Evolutionary conservation across 805 yeast species (phyloP), one percentile per base, ranked within the genome.

Genomic region (Cyberlindnera sargentensis): DNA sequence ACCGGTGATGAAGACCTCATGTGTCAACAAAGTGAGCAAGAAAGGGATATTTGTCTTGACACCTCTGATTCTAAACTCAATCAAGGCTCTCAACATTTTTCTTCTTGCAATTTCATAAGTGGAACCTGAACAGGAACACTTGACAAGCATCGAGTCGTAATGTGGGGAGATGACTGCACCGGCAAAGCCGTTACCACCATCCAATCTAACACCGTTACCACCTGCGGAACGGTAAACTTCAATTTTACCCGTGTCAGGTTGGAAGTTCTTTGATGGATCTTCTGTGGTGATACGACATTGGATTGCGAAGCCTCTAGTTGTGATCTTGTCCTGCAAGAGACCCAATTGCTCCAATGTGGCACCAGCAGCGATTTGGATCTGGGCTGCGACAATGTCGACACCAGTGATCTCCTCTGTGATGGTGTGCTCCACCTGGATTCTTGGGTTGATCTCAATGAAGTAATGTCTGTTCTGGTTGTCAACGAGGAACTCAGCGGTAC

Each of bases 281-380:
- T 93, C 99, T 41, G 99, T 91, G 46, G 98, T 91, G 71, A 93
- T 93, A 75, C 99, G 89, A 73, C 99, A 91, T 73, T 93, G 99
- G 56, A 93, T 93, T 33, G 99, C 98, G 62, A 90, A 91, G 23
- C 99, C 99, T 62, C 98, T 80, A 40, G 95, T 83, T 45, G 96
- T 85, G 69, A 93, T 88, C 62, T 84, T 84, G 67, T 91, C 96
- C 71, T 93, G 99, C 54, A 90, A 72, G 49, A 93, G 74, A 20
- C 98, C 98, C 57, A 93, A 74, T 63, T 93, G 95, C 55, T 79
- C 83, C 57, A 93, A 75, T 3, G 95, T 77, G 29, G 99, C 99
- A 59, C 99, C 99, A 3, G 98, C 98, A 38, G 98, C 97, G 60
- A 91, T 88, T 73, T 91, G 99, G 61, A 91, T 90, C 73, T 91